Base-by-base conservation (phyloP, 306 rosid genomes). In the Cajanus cajan region DNA sequence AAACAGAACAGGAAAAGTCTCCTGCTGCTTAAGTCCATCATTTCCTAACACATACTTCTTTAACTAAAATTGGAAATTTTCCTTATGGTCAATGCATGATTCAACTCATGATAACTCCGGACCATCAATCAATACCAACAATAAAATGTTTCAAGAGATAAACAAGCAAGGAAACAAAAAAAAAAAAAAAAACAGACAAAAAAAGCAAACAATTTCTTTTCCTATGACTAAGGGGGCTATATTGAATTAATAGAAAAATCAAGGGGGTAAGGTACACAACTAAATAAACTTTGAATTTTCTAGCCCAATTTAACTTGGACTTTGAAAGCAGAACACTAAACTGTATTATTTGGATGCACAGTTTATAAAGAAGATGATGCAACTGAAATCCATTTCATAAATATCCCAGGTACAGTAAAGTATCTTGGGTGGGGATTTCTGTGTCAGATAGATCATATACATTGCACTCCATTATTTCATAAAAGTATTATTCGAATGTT, bases 81-180 rank as follows among this genome's bases (percentile, higher is more conserved):
- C 68, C 22, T 39, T 31, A 41, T 66, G 61, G 71, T 51, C 39
- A 74, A 44, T 25, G 44, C 65, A 55, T 19, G 45, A 33, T 31
- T 67, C 51, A 16, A 41, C 34, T 24, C 47, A 57, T 11, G 22
- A 74, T 9, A n/a, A 55, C 47, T 21, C 65, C 55, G 36, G 19
- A 44, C 55, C 55, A 44, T 81, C 72, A 45, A 44, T 65, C 73
- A 77, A 24, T 14, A 31, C 54, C 51, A 11, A 33, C 8, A 78
- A 28, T 55, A 36, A 68, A 52, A 28, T 78, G 68, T n/a, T 68
- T 68, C 59, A 78, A 54, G 61, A 52, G 24, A 24, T 22, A 52
- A 67, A 52, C 39, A 19, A 47, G 52, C 39, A 63, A 2, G 13
- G 14, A 75, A 18, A 43, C 6, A 28, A 28, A 16, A 2, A 0